A percentile compares a stretch with the other conserved stretches of the same genome.
Evolutionary conservation across 257 asterid genomes (phyloP).

Genomic region (Gentiana macrophylla): DNA sequence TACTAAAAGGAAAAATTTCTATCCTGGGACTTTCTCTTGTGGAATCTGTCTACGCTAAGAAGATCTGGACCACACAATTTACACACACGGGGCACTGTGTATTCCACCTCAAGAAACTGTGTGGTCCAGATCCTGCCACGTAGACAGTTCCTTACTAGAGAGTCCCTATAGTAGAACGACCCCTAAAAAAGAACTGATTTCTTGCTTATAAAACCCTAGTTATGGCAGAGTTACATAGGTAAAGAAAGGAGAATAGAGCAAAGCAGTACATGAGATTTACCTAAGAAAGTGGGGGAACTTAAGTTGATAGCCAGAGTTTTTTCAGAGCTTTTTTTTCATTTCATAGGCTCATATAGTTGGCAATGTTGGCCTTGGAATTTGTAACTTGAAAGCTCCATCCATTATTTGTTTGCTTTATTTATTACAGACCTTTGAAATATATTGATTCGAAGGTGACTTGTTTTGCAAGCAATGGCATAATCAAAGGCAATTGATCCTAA

Average conservation of each 20-base stretch:
- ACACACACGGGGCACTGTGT: too few relatives aligned
- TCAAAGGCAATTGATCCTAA: slow-evolving; percentile 10
- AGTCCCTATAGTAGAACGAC: too few relatives aligned
- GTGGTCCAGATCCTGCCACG: too few relatives aligned
- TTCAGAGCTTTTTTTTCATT: not conserved
- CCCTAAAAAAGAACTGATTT: too few relatives aligned
- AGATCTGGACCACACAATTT: too few relatives aligned
- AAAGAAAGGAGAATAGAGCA: slow-evolving; percentile 9
- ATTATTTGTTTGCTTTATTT: too few relatives aligned
- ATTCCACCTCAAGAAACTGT: too few relatives aligned
- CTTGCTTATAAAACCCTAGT: not conserved
- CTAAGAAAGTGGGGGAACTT: slow-evolving; percentile 18
- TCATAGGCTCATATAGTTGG: not conserved
- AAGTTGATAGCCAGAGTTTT: not conserved
- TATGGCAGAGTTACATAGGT: slow-evolving; percentile 6
- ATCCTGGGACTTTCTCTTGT: too few relatives aligned
- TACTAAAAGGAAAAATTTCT: too few relatives aligned
- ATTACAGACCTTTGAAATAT: too few relatives aligned
- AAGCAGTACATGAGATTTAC: slow-evolving; percentile 10
- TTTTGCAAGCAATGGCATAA: slow-evolving; percentile 9
- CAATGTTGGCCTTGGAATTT: slow-evolving; percentile 9
- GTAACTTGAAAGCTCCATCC: not conserved
- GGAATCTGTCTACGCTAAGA: too few relatives aligned
- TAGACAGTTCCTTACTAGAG: too few relatives aligned
- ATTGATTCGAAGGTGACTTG: slow-evolving; percentile 1